These are phyloP conservation scores for Aspergillus sp. DNA, from an alignment of 2,329 filamentous ascomycete genomes.

Conservation along the genomic window DNA sequence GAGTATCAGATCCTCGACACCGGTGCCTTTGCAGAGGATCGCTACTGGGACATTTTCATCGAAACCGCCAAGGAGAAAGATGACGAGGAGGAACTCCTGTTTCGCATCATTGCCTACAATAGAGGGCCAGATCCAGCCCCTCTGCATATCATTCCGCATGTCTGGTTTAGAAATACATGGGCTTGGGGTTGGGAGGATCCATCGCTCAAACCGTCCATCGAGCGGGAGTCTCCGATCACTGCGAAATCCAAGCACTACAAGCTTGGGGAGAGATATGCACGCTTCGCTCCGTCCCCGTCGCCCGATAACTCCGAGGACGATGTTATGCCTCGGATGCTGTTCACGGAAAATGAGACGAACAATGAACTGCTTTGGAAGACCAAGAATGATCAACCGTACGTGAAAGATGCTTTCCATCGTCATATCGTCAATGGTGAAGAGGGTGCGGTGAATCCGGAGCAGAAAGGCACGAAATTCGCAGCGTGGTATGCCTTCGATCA, in stretches of 20 bases:
- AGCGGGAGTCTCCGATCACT: conserved; percentile 63
- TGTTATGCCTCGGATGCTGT: conserved; percentile 79
- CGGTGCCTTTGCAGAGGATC: conserved; percentile 79
- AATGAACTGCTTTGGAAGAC: conserved; percentile 72
- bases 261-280: conserved; percentile 78
- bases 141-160: conserved; percentile 87
- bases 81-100: conserved; percentile 85
- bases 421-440: conserved; percentile 81
- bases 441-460: conserved; percentile 74
- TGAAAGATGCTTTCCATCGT: conserved; percentile 93
- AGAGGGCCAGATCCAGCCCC: conserved; percentile 86
- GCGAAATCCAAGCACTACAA: conserved; percentile 76
- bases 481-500: conserved; percentile 94
- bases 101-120: conserved; percentile 96
- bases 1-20: conserved; percentile 95
- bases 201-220: conserved; percentile 78
- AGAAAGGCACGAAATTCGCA: conserved; percentile 80
- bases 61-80: conserved; percentile 94
- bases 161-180: conserved; percentile 98
- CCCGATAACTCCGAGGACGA: conserved; percentile 76
- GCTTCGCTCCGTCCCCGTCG: conserved; percentile 86
- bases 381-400: conserved; percentile 77
- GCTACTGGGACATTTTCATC: conserved; percentile 97
- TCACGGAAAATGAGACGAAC: conserved; percentile 96
- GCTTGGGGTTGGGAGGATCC: conserved; percentile 79